Base-by-base conservation (phyloP, 305 asterid species). In the Nicotiana rustica region DNA sequence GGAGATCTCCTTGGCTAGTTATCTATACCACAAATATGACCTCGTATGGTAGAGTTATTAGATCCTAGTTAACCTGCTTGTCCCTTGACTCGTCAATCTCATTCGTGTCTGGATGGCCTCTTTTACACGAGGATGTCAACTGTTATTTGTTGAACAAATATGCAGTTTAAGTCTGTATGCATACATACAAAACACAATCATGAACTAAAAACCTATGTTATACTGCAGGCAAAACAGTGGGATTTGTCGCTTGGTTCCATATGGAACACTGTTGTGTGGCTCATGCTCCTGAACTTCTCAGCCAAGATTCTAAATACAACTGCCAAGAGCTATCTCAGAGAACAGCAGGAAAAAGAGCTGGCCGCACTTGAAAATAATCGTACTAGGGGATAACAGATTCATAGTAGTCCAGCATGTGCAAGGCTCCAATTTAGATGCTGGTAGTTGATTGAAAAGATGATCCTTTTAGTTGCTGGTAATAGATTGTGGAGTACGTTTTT, bases 201-300 rank as follows among this genome's bases (percentile, higher is more conserved):
- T 52, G 49, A 52, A 2, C 65, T 76, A 55, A 55, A 75, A 29
- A 0, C 5, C 17, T 29, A 2, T 76, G 66, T 31, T 79, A 29
- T 64, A 49, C 18, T 79, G 70, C 80, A 85, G 87, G 87, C 55
- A 56, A 82, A 78, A 18, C 62, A 70, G 78, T 85, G 87, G 87
- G 85, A 82, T 52, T 67, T 82, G 2, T 82, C 87, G 2, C 52
- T 85, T 36, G 79, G 71, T 14, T 85, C 85, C 6, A 33, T 82
- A 38, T 82, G 87, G 85, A 85, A 85, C 56, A 25, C 81, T 10
- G 85, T 85, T 47, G 82, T 85, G 7, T 78, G 84, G 76, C 73
- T 85, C 56, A 61, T 85, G 75, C 87, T 85, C 17, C 35, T 79
- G 64, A 82, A 85, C 81, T 85, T 85, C 81, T 77, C 81, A 65